Base-by-base conservation (phyloP, 305 asterid species). In the Salvia sclarea region DNA sequence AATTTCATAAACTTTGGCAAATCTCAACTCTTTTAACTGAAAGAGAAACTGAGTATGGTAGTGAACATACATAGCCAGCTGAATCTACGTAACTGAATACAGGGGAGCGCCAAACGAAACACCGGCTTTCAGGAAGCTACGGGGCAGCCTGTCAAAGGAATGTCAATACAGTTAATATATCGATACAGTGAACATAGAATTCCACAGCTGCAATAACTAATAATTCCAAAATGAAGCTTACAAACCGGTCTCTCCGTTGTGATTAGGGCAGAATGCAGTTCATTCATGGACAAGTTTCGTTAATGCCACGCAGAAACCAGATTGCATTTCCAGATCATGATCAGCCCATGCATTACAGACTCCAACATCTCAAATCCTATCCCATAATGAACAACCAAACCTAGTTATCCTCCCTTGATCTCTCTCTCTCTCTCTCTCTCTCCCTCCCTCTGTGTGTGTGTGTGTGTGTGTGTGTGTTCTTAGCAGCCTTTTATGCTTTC, bases 281-380 rank as follows among this genome's bases (percentile, higher is more conserved):
- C 3, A 38, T 31, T 53, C 48, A 8, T 31, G 8, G 18, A 28
- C 22, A 41, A 18, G 12, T 44, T 44, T 9, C 47, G 31, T 17
- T 25, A 5, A 45, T 47, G 45, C 11, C 35, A 47, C 50, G 11
- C 6, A 22, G 30, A 64, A 22, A 16, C 21, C 7, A 48, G 24
- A 3, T 21, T 21, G 13, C 17, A 0, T 14, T 16, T 30, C 30
- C 41, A 7, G 18, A 9, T 16, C 45, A 18, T 49, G 68, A 24
- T 66, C 53, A 17, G 33, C 11, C 50, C 10, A 33, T 9, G n/a
- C 2, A 14, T 7, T 22, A 52, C 61, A 5, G 2, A 28, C 25
- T 48, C 20, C 60, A 50, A 68, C 64, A 37, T 3, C 66, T 31
- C 13, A 50, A 50, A 50, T 59, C 57, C 41, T 33, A 43, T n/a